Conservation (phyloP, 2,329 filamentous ascomycete genomes). For the Onygenales sp. region DNA sequence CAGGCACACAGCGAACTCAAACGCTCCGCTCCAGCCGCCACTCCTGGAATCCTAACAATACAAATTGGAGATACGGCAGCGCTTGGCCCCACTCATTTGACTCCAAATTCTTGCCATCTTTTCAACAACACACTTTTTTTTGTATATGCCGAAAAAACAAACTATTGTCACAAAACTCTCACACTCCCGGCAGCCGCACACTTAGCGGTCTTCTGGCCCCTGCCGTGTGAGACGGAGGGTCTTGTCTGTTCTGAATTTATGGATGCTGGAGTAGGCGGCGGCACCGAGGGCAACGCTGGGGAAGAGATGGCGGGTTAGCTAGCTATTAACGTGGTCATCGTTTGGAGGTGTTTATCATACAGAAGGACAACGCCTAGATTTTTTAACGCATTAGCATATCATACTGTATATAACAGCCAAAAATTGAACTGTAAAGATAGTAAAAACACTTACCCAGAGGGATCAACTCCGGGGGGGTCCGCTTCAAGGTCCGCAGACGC, state of each 20-base stretch:
- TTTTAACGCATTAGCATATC: constrained; percentile 17
- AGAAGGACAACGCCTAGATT: constrained; percentile 68
- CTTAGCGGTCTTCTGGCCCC: constrained; percentile 34
- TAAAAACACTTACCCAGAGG: constrained; percentile 65
- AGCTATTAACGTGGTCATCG: constrained; percentile 6
- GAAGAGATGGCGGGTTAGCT: constrained; percentile 14
- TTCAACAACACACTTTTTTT: background rate
- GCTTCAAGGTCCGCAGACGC: constrained; percentile 79
- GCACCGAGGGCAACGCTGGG: constrained; percentile 59
- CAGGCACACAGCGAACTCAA: background rate
- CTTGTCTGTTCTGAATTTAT: constrained; percentile 83
- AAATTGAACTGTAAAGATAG: background rate
- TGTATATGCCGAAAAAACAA: background rate
- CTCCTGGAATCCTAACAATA: constrained; percentile 5
- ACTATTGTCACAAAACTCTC: background rate
- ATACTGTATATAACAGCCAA: constrained; percentile 13
- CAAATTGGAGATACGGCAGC: constrained; percentile 4
- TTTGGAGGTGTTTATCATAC: constrained; percentile 43
- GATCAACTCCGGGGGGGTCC: constrained; percentile 86
- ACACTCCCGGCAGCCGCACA: background rate
- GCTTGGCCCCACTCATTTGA: background rate
- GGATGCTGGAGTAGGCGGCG: constrained; percentile 68
- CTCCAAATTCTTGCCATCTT: constrained; percentile 1
- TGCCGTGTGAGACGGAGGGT: constrained; percentile 79
- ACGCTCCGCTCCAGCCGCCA: background rate